Conservation (phyloP, 1,284 basidiomycete species). For the Cronartium quercuum region DNA sequence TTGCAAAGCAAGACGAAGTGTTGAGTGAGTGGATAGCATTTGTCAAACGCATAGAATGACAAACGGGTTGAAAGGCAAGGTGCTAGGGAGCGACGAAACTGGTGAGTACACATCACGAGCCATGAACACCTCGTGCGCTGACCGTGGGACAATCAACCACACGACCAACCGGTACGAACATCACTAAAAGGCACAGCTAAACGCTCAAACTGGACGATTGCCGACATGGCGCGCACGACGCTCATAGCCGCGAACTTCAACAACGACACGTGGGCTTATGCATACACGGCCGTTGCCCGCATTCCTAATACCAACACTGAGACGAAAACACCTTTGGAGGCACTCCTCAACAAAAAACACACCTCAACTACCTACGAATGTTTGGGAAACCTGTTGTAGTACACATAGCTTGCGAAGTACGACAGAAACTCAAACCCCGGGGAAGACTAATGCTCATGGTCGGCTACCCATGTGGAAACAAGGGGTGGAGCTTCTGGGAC, state of each 20-base stretch:
- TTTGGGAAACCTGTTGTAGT: background rate
- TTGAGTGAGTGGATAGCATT: background rate
- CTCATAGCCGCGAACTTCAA: background rate
- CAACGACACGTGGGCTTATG: conserved; percentile 1
- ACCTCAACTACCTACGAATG: background rate
- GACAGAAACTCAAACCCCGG: background rate
- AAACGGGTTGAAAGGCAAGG: background rate
- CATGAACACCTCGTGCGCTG: background rate
- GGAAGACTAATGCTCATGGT: background rate
- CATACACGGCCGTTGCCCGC: background rate
- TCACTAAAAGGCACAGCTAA: background rate
- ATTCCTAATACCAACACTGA: conserved; percentile 1
- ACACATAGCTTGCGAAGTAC: conserved; percentile 4
- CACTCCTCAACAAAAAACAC: background rate
- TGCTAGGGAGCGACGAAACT: background rate
- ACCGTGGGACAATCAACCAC: background rate
- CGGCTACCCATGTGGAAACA: background rate
- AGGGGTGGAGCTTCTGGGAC: conserved; percentile 12
- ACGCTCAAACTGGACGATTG: background rate
- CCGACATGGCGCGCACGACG: conserved; percentile 2
- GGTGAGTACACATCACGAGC: background rate
- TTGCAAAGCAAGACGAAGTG: background rate
- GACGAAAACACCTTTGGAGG: background rate
- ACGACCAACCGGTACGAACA: background rate
- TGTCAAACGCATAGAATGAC: background rate